Base-by-base conservation (phyloP, 2,329 filamentous ascomycete genomes). In the Fusarium citri region DNA sequence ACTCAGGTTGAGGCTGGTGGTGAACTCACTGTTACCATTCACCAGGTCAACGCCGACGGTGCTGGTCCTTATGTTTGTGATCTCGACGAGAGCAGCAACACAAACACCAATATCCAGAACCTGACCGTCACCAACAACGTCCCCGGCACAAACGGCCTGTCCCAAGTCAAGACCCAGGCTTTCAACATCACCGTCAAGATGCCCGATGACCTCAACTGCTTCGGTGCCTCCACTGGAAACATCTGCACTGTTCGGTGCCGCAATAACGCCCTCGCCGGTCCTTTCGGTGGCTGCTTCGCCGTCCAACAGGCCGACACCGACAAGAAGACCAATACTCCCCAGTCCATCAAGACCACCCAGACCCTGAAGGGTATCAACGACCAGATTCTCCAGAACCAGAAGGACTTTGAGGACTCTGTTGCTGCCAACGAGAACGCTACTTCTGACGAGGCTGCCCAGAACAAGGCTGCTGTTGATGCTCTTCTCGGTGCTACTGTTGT, bases 41-140 rank as follows among this genome's bases (percentile, higher is more conserved):
- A 91, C 80, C 89, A 91, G 77, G 88, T 91, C 77, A 91, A 91
- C 79, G 83, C 83, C 40, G 89, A 92, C 70, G 89, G 89, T 61
- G 89, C 87, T 63, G 89, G 86, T 0, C 87, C 87, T 3, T 89
- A 85, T 68, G 72, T 78, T 3, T 89, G 87, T 59, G 86, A 87
- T 66, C 73, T 88, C 4, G 85, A 88, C 59, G 76, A 82, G 70
- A 82, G 80, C 16, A 82, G 83, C 71, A 85, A 83, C 74, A 74
- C 76, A 23, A 79, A 71, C 55, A 55, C 63, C 22, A 71, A 66
- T 26, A 53, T 70, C 3, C 68, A 70, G 76, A 76, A 77, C 57
- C 77, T 89, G 30, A 82, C 81, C 11, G 86, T 90, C 8, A 81
- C 83, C 57, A 86, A 90, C 78, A 89, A 89, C 61, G 83, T 89